phyloP scores from a whole-genome alignment of 2,329 filamentous ascomycete species.

The Beauveria varroae region DNA sequence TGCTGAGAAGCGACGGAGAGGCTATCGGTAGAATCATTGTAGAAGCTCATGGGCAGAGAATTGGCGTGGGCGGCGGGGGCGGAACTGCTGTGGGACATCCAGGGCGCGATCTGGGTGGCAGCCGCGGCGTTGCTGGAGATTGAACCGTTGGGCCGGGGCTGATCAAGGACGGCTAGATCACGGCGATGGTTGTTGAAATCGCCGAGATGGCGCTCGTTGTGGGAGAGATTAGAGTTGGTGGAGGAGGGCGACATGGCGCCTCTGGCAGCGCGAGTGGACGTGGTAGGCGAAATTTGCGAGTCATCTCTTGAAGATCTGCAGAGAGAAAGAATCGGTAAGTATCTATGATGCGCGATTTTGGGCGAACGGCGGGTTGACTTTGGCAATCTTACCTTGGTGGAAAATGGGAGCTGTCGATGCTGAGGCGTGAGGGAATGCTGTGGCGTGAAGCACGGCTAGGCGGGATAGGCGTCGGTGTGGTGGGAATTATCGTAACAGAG shows the following conservation, averaged over 20 bases:
- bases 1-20: conserved; percentile 55
- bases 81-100: conserved; percentile 42
- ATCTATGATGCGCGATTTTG: background rate
- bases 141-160: conserved; percentile 49
- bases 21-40: conserved; percentile 69
- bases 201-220: conserved; percentile 47
- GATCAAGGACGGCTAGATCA: conserved; percentile 62
- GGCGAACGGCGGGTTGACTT: background rate
- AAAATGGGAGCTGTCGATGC: conserved; percentile 9
- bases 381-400: background rate
- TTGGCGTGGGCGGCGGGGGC: conserved; percentile 22
- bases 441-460: background rate
- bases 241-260: conserved; percentile 33
- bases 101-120: conserved; percentile 49
- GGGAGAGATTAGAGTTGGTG: conserved; percentile 16
- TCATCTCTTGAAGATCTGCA: conserved; percentile 26
- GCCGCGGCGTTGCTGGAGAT: conserved; percentile 31
- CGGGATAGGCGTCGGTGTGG: background rate
- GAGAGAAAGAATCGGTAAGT: conserved; percentile 2
- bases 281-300: conserved; percentile 42
- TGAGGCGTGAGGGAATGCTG: conserved; percentile 8
- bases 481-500: conserved; percentile 5
- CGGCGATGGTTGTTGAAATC: conserved; percentile 64
- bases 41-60: conserved; percentile 52
- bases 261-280: conserved; percentile 36